Evolutionary conservation across 495 filamentous ascomycete species (phyloP).

Genomic region (Cairneyella variabilis): DNA sequence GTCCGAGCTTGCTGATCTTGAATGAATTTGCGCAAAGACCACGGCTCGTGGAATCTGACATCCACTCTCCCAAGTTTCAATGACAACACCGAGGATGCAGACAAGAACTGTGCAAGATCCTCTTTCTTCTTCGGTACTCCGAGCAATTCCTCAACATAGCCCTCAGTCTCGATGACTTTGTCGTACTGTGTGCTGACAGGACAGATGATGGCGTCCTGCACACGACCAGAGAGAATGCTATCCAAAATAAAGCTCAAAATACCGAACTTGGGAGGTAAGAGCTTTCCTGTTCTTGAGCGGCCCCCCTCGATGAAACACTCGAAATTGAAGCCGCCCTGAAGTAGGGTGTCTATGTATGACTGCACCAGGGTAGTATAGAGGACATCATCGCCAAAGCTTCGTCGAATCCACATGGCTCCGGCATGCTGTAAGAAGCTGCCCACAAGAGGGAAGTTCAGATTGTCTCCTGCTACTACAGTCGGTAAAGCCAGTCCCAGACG

Average conservation of each 20-base stretch:
- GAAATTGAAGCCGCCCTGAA: slow-evolving; percentile 88
- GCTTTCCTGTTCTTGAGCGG: slow-evolving; percentile 86
- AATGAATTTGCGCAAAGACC: slow-evolving; percentile 80
- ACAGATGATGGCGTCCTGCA: slow-evolving; percentile 86
- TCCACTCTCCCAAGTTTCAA: slow-evolving; percentile 88
- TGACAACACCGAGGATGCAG: slow-evolving; percentile 82
- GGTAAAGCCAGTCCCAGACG: slow-evolving; percentile 83
- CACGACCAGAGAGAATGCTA: slow-evolving; percentile 80
- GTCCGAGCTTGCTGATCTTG: slow-evolving; percentile 60
- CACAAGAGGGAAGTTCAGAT: slow-evolving; percentile 88
- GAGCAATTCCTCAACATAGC: slow-evolving; percentile 89
- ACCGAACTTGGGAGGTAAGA: slow-evolving; percentile 92
- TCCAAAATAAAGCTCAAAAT: slow-evolving; percentile 91
- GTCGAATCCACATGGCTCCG: slow-evolving; percentile 91
- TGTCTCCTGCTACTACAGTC: slow-evolving; percentile 93
- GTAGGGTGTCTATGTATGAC: slow-evolving; percentile 87
- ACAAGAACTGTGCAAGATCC: slow-evolving; percentile 82
- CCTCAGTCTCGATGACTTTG: slow-evolving; percentile 97
- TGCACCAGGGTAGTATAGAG: slow-evolving; percentile 90
- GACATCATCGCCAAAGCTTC: slow-evolving; percentile 88
- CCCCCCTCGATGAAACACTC: slow-evolving; percentile 97
- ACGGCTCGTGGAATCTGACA: slow-evolving; percentile 92
- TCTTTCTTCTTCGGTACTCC: slow-evolving; percentile 94
- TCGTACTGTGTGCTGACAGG: slow-evolving; percentile 97
- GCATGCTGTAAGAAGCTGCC: slow-evolving; percentile 92